These are phyloP conservation scores for Xylariaceae sp. DNA, from an alignment of 2,329 filamentous ascomycete species.

Conservation along the genomic window DNA sequence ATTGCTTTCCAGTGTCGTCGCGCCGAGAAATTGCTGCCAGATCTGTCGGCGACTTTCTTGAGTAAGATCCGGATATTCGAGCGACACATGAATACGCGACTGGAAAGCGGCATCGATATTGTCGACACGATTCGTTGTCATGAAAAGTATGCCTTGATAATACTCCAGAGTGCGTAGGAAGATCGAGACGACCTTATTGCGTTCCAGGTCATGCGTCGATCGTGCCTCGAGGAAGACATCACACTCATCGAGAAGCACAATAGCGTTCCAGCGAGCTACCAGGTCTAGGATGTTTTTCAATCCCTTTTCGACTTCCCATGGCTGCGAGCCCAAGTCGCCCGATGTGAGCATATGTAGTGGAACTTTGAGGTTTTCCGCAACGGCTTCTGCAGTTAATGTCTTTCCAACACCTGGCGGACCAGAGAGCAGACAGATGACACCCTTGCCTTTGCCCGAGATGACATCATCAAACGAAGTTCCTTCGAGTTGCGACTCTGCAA, in stretches of 20 bases:
- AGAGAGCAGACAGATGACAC: constrained; percentile 17
- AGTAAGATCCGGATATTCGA: constrained; percentile 18
- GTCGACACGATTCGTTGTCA: constrained; percentile 22
- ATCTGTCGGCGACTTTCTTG: constrained; percentile 14
- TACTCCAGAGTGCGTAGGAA: constrained; percentile 23
- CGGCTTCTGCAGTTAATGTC: constrained; percentile 34
- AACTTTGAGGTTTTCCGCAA: constrained; percentile 33
- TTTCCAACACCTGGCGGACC: constrained; percentile 19
- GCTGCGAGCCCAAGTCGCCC: constrained; percentile 30
- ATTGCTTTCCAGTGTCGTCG: constrained; percentile 14
- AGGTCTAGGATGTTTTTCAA: constrained; percentile 35
- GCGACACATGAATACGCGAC: constrained; percentile 22
- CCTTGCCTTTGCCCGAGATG: constrained; percentile 18
- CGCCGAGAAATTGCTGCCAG: constrained; percentile 24
- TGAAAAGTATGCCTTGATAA: constrained; percentile 23
- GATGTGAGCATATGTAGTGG: constrained; percentile 34
- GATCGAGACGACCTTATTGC: constrained; percentile 23
- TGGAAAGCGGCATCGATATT: constrained; percentile 23
- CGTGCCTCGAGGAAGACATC: constrained; percentile 37
- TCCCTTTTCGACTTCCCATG: constrained; percentile 23
- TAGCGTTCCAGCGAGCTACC: constrained; percentile 37
- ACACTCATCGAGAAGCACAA: constrained; percentile 33
- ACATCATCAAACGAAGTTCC: constrained; percentile 16
- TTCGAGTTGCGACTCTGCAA: constrained; percentile 11
- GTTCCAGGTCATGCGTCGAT: constrained; percentile 14